Evolutionary conservation across 148 eudicot species (phyloP).

Genomic region (Nyssa sinensis): DNA sequence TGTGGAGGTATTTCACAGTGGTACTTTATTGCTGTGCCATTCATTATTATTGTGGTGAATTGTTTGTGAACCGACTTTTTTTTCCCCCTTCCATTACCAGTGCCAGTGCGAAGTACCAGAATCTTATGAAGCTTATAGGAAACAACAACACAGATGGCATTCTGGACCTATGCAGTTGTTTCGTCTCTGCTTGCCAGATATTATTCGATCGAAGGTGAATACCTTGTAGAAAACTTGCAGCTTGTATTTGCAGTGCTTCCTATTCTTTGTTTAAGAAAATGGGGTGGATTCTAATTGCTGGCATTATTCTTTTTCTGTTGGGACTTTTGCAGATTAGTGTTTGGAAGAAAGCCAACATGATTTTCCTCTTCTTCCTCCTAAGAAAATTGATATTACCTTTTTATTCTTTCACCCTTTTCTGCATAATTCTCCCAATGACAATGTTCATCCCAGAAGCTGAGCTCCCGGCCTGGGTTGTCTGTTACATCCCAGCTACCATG

Average conservation of each 20-base stretch:
- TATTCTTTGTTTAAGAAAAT: not conserved
- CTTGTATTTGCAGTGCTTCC: not conserved
- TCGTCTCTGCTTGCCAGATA: slow-evolving; percentile 28
- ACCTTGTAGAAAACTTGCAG: not conserved
- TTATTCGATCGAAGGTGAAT: slow-evolving; percentile 31
- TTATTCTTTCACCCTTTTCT: slow-evolving; percentile 40
- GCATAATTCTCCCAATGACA: slow-evolving; percentile 35
- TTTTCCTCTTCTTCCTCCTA: slow-evolving; percentile 40
- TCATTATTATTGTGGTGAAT: not conserved
- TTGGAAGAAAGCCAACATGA: slow-evolving; percentile 34
- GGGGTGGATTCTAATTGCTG: not conserved
- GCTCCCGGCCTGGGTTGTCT: slow-evolving; percentile 37
- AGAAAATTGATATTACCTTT: slow-evolving; percentile 39
- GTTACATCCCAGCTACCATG: slow-evolving; percentile 33
- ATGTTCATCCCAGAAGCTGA: slow-evolving; percentile 42
- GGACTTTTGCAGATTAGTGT: slow-evolving; percentile 13
- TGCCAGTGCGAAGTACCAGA: slow-evolving; percentile 39
- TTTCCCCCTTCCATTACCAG: slow-evolving; percentile 12
- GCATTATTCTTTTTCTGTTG: not conserved
- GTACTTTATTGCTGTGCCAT: not conserved
- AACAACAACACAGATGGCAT: slow-evolving; percentile 43
- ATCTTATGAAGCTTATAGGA: slow-evolving; percentile 36
- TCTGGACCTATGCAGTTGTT: slow-evolving; percentile 46
- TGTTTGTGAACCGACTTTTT: not conserved
- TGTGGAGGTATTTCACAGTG: slow-evolving; percentile 17